Evolutionary conservation across 345 rosid species (phyloP).

Genomic region (Citrus inodora): DNA sequence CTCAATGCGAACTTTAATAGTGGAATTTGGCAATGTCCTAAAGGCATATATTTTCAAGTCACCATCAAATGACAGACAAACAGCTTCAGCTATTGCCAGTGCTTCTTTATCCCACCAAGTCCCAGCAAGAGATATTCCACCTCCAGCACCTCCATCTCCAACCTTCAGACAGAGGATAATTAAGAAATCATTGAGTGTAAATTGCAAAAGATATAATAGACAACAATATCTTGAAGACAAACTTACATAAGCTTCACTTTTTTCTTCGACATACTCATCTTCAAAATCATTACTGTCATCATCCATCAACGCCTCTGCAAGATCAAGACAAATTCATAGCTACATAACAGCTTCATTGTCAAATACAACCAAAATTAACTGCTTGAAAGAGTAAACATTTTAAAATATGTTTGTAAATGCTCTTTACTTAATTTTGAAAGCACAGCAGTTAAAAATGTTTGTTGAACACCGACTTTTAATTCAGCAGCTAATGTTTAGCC

Average conservation of each 20-base stretch:
- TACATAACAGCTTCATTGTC: constrained; percentile 1
- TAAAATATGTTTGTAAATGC: background rate
- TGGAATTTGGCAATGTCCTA: constrained; percentile 58
- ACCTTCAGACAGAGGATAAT: constrained; percentile 34
- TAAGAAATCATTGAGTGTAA: constrained; percentile 3
- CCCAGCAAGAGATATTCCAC: constrained; percentile 78
- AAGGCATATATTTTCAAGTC: constrained; percentile 76
- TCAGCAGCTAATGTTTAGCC: no score
- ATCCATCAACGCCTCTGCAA: constrained; percentile 38
- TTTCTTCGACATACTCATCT: constrained; percentile 43
- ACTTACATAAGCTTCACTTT: constrained; percentile 64
- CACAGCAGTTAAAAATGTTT: no score
- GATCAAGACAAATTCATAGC: constrained; percentile 11
- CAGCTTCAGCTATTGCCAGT: constrained; percentile 55
- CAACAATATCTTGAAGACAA: background rate
- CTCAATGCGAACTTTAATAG: constrained; percentile 78
- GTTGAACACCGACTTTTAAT: no score
- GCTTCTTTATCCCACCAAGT: constrained; percentile 90
- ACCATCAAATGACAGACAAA: constrained; percentile 56
- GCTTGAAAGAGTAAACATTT: background rate
- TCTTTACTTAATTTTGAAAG: no score
- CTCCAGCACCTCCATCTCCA: constrained; percentile 90
- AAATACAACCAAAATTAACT: background rate
- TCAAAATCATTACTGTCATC: constrained; percentile 37
- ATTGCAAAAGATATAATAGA: background rate